Percentiles rank a stretch among this genome's conserved stretches.
phyloP scores from a whole-genome alignment of 441 rosid genomes.

The Adansonia madagascariensis region DNA sequence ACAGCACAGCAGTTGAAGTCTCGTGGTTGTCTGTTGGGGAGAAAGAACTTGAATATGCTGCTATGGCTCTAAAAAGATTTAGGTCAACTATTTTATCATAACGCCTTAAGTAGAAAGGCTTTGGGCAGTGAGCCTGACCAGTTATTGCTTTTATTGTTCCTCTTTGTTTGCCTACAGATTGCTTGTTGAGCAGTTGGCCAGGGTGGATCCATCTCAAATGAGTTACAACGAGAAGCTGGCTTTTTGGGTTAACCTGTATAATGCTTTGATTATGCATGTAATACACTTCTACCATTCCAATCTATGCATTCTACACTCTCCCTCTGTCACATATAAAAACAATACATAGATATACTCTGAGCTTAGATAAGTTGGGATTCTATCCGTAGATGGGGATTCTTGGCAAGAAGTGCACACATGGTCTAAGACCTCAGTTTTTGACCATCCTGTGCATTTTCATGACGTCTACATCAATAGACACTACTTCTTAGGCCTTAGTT shows the following conservation, averaged over 20 bases:
- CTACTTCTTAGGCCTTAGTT: neutral
- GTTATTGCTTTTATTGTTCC: conserved; percentile 18
- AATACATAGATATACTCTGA: neutral
- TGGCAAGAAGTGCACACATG: neutral
- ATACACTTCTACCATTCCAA: conserved; percentile 21
- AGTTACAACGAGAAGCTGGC: conserved; percentile 62
- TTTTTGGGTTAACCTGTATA: conserved; percentile 77
- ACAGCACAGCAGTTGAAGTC: conserved; percentile 58
- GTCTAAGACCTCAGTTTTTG: conserved; percentile 21
- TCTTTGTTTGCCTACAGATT: conserved; percentile 43
- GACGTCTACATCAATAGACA: neutral
- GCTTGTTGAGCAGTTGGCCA: conserved; percentile 65
- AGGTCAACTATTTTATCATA: conserved; percentile 41
- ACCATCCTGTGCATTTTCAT: conserved; percentile 2
- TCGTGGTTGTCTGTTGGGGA: conserved; percentile 67
- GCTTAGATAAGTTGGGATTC: neutral
- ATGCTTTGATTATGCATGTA: conserved; percentile 84
- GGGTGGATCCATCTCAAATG: conserved; percentile 58
- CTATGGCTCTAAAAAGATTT: conserved; percentile 66
- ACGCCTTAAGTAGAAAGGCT: neutral
- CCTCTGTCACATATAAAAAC: neutral
- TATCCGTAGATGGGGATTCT: neutral
- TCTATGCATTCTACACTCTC: neutral
- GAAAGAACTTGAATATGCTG: conserved; percentile 66
- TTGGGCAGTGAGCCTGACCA: neutral